Evolutionary conservation across 78 protist genomes (phyloP).

Genomic region (Polysphondylium violaceum): DNA sequence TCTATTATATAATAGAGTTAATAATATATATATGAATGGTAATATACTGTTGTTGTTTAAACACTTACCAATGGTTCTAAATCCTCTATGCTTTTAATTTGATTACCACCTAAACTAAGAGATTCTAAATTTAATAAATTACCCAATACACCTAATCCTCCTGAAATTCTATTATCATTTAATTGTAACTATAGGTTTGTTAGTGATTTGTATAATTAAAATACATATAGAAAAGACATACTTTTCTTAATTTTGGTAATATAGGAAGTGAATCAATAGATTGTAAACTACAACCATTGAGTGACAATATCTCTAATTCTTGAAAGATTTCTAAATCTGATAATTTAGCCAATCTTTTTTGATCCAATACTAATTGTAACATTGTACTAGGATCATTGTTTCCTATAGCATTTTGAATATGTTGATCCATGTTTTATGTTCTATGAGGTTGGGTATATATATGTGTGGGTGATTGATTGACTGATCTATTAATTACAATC

Average conservation of each 20-base stretch:
- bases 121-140: conserved; percentile 47
- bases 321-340: conserved; percentile 34
- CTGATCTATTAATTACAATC: no score
- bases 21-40: not conserved
- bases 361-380: conserved; percentile 45
- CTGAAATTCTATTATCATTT: conserved; percentile 81
- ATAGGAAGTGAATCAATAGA: conserved; percentile 54
- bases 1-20: not conserved
- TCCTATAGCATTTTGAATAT: not conserved
- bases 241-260: conserved; percentile 55
- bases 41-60: not conserved
- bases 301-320: conserved; percentile 63
- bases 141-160: conserved; percentile 41
- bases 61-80: conserved; percentile 56
- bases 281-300: conserved; percentile 66
- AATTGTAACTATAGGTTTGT: conserved; percentile 32
- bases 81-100: conserved; percentile 55
- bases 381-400: conserved; percentile 51
- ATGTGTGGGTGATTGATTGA: no score
- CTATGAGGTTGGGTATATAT: no score
- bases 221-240: not conserved
- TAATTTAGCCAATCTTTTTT: conserved; percentile 38
- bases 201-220: not conserved
- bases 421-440: conserved; percentile 16
- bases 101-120: conserved; percentile 70